Percentiles rank a stretch among this genome's conserved stretches.
phyloP scores from a whole-genome alignment of 2,329 filamentous ascomycete species.

The Clonostachys solani region DNA sequence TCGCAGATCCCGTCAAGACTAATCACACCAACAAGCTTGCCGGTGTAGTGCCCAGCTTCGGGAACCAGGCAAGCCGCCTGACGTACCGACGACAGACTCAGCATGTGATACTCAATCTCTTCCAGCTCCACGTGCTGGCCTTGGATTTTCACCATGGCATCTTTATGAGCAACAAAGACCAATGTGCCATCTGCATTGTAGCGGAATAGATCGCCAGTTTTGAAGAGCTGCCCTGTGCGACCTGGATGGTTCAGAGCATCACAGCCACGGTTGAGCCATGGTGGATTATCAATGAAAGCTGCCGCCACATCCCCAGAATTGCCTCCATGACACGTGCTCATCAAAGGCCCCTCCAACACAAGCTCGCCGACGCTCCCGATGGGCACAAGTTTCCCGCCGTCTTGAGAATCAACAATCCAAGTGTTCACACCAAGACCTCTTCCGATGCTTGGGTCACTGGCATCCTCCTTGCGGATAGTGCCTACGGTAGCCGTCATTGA shows the following conservation, averaged over 20 bases:
- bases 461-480: not conserved
- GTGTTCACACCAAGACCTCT: conserved; percentile 3
- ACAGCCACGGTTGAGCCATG: conserved; percentile 26
- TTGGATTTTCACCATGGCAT: conserved; percentile 78
- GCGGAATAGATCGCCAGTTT: conserved; percentile 77
- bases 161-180: conserved; percentile 66
- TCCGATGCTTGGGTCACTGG: conserved; percentile 4
- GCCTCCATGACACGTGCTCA: conserved; percentile 59
- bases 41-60: not conserved
- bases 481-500: not conserved
- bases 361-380: conserved; percentile 75
- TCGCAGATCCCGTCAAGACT: too few species aligned
- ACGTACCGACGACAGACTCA: not conserved
- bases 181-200: conserved; percentile 74
- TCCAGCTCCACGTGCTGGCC: conserved; percentile 76
- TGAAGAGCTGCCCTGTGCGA: conserved; percentile 65
- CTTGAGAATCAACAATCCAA: conserved; percentile 32
- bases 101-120: conserved; percentile 59
- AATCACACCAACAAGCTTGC: not conserved
- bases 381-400: conserved; percentile 13
- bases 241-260: conserved; percentile 10
- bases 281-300: conserved; percentile 54
- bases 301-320: conserved; percentile 42
- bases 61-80: not conserved
- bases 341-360: conserved; percentile 81